Percentiles rank a stretch among this genome's conserved stretches.
These are phyloP conservation scores for Amoeboaphelidium protococcarum DNA, from an alignment of 371 early-diverging fungal genomes.

Conservation along the genomic window DNA sequence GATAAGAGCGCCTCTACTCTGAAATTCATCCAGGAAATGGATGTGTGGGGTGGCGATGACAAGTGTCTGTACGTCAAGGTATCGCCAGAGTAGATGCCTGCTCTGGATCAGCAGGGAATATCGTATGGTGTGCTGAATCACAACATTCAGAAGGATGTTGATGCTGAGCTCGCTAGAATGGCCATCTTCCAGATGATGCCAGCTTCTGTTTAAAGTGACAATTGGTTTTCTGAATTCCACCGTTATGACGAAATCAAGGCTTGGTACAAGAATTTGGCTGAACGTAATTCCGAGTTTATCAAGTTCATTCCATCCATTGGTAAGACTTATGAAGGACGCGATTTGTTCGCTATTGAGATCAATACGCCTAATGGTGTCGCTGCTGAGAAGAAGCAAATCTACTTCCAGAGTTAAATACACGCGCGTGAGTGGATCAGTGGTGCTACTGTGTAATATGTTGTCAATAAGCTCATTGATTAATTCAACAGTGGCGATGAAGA, in stretches of 20 bases:
- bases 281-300: slow-evolving; percentile 13
- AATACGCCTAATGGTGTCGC: slow-evolving; percentile 7
- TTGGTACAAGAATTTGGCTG: slow-evolving; percentile 14
- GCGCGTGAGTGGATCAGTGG: slow-evolving; percentile 30
- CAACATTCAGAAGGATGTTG: neutral
- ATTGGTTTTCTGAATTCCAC: slow-evolving; percentile 25
- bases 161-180: neutral
- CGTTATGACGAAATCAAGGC: slow-evolving; percentile 13
- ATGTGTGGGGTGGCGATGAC: neutral
- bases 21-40: neutral
- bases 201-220: neutral
- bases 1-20: no score
- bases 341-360: slow-evolving; percentile 22
- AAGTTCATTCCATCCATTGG: slow-evolving; percentile 20
- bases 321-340: slow-evolving; percentile 17
- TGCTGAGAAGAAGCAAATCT: slow-evolving; percentile 16
- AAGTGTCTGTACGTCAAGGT: neutral
- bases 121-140: neutral
- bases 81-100: neutral
- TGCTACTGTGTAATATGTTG: slow-evolving; percentile 19
- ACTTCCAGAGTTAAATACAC: slow-evolving; percentile 20
- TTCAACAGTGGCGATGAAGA: slow-evolving; percentile 14
- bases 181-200: neutral
- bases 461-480: slow-evolving; percentile 11
- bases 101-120: neutral